A percentile compares a stretch with the other conserved stretches of the same genome.
These are phyloP conservation scores for Sugiyamaella grinbergsii DNA, from an alignment of 1,139 yeast genomes.

Conservation along the genomic window DNA sequence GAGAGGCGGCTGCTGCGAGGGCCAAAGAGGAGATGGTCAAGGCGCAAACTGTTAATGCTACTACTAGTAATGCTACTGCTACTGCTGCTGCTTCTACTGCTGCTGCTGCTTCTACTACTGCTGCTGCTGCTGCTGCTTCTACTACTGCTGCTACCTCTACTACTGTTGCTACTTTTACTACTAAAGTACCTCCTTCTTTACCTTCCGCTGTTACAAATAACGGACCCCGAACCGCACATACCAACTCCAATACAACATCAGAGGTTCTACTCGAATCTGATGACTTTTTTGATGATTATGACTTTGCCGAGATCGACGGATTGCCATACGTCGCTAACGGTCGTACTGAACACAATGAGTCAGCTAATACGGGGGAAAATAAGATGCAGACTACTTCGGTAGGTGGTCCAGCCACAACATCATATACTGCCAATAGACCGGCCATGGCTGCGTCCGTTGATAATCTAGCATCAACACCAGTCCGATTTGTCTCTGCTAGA, in stretches of 20 bases:
- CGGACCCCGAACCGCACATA: not conserved
- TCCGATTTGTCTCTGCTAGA: constrained; percentile 59
- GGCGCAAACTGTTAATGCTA: not conserved
- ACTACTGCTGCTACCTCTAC: not conserved
- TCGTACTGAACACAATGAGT: not conserved
- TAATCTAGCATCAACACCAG: constrained; percentile 33
- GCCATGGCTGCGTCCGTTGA: no score
- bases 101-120: not conserved
- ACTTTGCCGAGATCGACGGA: constrained; percentile 25
- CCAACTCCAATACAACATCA: not conserved
- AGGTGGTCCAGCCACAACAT: constrained; percentile 2
- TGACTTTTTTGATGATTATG: constrained; percentile 29
- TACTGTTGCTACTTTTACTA: not conserved
- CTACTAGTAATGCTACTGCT: not conserved
- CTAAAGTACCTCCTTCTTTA: not conserved
- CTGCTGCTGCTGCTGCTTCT: constrained; percentile 9
- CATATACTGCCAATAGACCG: no score
- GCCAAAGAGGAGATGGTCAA: constrained; percentile 1
- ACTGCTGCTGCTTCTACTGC: not conserved
- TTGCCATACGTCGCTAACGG: constrained; percentile 22
- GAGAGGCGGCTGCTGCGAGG: constrained; percentile 16
- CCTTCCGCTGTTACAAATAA: constrained; percentile 7
- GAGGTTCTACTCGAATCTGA: constrained; percentile 13
- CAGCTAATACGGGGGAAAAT: not conserved
- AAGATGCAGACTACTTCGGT: no score